Evolutionary conservation across 169 alveolate genomes (phyloP), one percentile per base, ranked within the genome.

Genomic region (Plasmodium vivax): DNA sequence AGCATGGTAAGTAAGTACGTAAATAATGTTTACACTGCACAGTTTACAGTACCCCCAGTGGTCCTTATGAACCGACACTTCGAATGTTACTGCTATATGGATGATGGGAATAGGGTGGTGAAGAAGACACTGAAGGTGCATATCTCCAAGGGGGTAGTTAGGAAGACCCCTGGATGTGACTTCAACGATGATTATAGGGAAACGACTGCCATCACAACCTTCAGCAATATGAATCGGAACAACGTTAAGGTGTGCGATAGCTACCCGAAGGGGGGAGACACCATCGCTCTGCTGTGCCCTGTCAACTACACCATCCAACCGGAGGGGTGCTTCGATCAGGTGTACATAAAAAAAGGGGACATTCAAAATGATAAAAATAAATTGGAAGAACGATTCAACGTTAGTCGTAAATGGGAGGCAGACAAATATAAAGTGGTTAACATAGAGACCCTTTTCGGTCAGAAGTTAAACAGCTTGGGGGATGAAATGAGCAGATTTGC

Each of bases 31-130:
- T 79, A 75, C 27, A 87, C 54, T 4, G 3, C 82, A 0, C 82
- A 87, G 19, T 87, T 87, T 38, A 75, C 87, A 8, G 79, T 87
- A 0, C 93, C 87, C 1, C 87, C 93, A 34, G 51, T 87, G 32
- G 82, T 77, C 34, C 45, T 87, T 4, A 51, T 16, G 4, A 75
- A 58, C 51, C 32, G 82, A 8, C 34, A 51, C 54, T 87, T 87
- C 45, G 85, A 75, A n/a, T 87, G 93, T 68, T 77, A 75, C n/a
- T 87, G 87, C 45, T 87, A 77, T 16, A 75, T 87, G 87, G 82
- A 87, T 16, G 45, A 45, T 77, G 36, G 45, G 6, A 30, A 51
- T 14, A 32, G 27, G 3, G 54, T 87, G 3, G 51, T 43, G 7
- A 87, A 71, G 34, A 87, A 77, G 62, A 43, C 71, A 16, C 68